phyloP scores from a whole-genome alignment of 2,329 filamentous ascomycete species.

The Penicillium sp. region DNA sequence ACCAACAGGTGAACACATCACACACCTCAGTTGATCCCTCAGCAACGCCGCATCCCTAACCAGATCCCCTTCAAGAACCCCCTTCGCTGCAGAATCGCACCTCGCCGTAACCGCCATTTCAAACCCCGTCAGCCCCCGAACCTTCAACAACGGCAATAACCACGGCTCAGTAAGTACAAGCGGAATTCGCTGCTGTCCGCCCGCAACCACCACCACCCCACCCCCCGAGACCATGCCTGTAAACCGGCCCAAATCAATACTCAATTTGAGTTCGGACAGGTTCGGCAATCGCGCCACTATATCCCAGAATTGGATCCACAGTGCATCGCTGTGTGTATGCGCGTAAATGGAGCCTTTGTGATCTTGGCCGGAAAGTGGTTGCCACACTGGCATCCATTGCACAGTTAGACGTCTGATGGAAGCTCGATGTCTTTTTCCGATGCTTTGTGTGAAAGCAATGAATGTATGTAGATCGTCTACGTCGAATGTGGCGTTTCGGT shows the following conservation, averaged over 20 bases:
- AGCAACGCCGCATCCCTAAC: slow-evolving; percentile 26
- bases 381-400: slow-evolving; percentile 38
- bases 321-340: slow-evolving; percentile 37
- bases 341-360: slow-evolving; percentile 34
- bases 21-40: slow-evolving; percentile 25
- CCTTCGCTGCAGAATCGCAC: slow-evolving; percentile 30
- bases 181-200: slow-evolving; percentile 24
- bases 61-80: slow-evolving; percentile 28
- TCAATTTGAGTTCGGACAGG: slow-evolving; percentile 24
- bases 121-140: slow-evolving; percentile 30
- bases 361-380: slow-evolving; percentile 32
- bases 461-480: slow-evolving; percentile 40
- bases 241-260: slow-evolving; percentile 35
- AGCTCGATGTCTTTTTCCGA: slow-evolving; percentile 20
- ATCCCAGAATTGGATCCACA: slow-evolving; percentile 35
- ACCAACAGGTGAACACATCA: slow-evolving; percentile 25
- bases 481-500: slow-evolving; percentile 32
- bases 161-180: slow-evolving; percentile 29
- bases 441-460: slow-evolving; percentile 29
- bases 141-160: slow-evolving; percentile 29
- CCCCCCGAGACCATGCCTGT: slow-evolving; percentile 16
- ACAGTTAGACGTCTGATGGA: slow-evolving; percentile 27
- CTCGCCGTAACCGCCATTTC: slow-evolving; percentile 36
- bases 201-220: slow-evolving; percentile 13
- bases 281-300: slow-evolving; percentile 20